A percentile compares a stretch with the other conserved stretches of the same genome.
Evolutionary conservation across 2,329 filamentous ascomycete species (phyloP).

Genomic region (Ascochyta clinopodiicola): DNA sequence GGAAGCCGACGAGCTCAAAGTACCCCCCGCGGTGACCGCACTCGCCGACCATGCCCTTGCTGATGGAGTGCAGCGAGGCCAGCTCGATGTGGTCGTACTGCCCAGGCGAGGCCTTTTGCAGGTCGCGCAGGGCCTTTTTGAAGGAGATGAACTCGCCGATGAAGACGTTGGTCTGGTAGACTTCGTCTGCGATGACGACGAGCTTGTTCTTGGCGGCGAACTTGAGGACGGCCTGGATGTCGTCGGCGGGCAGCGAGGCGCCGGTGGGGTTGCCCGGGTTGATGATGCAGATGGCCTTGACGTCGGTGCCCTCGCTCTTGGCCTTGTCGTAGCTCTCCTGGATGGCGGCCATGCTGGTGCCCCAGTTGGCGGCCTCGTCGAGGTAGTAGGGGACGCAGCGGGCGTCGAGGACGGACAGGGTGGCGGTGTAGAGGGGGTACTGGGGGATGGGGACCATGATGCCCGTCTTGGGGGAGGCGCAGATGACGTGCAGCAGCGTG

Average conservation of each 20-base stretch:
- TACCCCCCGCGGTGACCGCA: conserved; percentile 97
- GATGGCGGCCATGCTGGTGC: conserved; percentile 83
- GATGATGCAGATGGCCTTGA: conserved; percentile 94
- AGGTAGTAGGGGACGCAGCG: conserved; percentile 92
- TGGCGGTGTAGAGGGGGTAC: conserved; percentile 97
- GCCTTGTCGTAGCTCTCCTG: conserved; percentile 76
- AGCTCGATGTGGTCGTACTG: conserved; percentile 87
- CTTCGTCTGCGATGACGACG: conserved; percentile 93
- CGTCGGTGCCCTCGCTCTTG: conserved; percentile 77
- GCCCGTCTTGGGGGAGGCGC: conserved; percentile 75
- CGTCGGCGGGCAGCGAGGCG: conserved; percentile 77
- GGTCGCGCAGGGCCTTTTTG: conserved; percentile 82
- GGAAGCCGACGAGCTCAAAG: conserved; percentile 93
- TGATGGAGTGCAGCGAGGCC: conserved; percentile 88
- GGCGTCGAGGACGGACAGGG: conserved; percentile 83
- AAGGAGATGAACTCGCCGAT: conserved; percentile 93
- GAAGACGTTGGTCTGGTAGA: conserved; percentile 99
- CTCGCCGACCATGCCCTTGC: conserved; percentile 99
- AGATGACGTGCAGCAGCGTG: conserved; percentile 89
- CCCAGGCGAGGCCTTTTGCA: conserved; percentile 73
- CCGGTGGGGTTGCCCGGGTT: conserved; percentile 98
- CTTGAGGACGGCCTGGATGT: conserved; percentile 84
- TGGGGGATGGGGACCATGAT: conserved; percentile 95
- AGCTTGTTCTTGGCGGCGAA: conserved; percentile 85
- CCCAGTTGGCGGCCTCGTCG: conserved; percentile 85